phyloP scores from a whole-genome alignment of 2,329 filamentous ascomycete species.

The Penicillium occitanis region DNA sequence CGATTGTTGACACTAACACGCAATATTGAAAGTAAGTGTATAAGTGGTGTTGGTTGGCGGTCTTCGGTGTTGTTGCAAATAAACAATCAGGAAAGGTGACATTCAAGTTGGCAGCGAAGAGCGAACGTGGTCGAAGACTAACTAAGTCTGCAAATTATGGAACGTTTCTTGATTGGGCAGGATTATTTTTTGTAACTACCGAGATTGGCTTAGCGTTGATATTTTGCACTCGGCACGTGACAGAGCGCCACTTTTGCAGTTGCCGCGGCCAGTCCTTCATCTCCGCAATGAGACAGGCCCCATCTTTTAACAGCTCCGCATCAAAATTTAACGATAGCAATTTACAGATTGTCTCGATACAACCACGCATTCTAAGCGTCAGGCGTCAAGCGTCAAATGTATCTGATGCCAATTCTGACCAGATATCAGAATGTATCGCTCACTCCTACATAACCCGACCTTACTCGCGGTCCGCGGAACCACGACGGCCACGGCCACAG shows the following conservation, averaged over 20 bases:
- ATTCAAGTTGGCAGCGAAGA: slow-evolving; percentile 28
- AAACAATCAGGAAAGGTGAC: slow-evolving; percentile 12
- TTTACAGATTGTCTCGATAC: not conserved
- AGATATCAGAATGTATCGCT: slow-evolving; percentile 27
- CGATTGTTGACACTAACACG: slow-evolving; percentile 25
- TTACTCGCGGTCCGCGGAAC: slow-evolving; percentile 12
- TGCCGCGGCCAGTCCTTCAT: not conserved
- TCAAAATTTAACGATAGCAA: slow-evolving; percentile 3
- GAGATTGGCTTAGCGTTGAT: not conserved
- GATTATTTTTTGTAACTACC: not conserved
- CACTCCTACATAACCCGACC: slow-evolving; percentile 26
- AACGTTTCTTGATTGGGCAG: not conserved
- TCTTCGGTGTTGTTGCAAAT: slow-evolving; percentile 23
- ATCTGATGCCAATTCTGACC: slow-evolving; percentile 23
- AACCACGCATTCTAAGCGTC: not conserved
- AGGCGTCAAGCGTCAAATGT: slow-evolving; percentile 23
- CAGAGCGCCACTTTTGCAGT: slow-evolving; percentile 32
- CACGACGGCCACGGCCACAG: slow-evolving; percentile 1
- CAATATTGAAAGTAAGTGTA: slow-evolving; percentile 11
- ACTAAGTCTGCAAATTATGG: slow-evolving; percentile 30
- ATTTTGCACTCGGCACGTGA: not conserved
- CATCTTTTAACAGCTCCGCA: slow-evolving; percentile 1
- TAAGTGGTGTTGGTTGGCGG: slow-evolving; percentile 7
- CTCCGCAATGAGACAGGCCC: slow-evolving; percentile 7
- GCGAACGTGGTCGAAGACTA: slow-evolving; percentile 41